A percentile compares a stretch with the other conserved stretches of the same genome.
These are phyloP conservation scores for Persicaria tinctoria DNA, from an alignment of 148 eudicot genomes.

Conservation along the genomic window DNA sequence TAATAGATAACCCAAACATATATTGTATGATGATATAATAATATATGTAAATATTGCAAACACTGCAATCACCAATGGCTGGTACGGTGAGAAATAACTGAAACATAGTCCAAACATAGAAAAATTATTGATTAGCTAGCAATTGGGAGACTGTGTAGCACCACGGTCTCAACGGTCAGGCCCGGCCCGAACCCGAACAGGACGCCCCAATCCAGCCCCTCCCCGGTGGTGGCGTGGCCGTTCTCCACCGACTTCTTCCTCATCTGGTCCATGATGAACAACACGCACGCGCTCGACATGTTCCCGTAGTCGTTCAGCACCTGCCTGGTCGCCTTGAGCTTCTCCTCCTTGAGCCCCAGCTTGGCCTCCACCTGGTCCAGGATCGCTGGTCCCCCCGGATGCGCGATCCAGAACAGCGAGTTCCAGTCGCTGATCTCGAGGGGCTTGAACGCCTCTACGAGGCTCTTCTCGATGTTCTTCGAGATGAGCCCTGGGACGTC, in stretches of 20 bases:
- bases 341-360: conserved; percentile 18
- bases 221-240: conserved; percentile 26
- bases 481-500: conserved; percentile 31
- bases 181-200: conserved; percentile 41
- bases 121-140: background rate
- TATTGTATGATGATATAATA: too few relatives aligned
- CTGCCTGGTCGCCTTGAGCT: conserved; percentile 18
- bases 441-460: conserved; percentile 25
- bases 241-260: conserved; percentile 26
- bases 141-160: conserved; percentile 28
- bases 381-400: conserved; percentile 33
- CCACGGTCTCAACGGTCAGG: conserved; percentile 31
- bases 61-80: too few relatives aligned
- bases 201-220: conserved; percentile 32
- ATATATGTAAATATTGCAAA: too few relatives aligned
- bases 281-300: conserved; percentile 35
- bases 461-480: conserved; percentile 23
- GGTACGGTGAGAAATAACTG: too few relatives aligned
- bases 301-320: conserved; percentile 30
- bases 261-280: conserved; percentile 33
- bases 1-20: too few relatives aligned
- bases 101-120: too few relatives aligned
- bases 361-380: conserved; percentile 28
- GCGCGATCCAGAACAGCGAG: conserved; percentile 32
- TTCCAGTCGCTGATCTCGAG: conserved; percentile 28